Evolutionary conservation across 2,329 filamentous ascomycete genomes (phyloP), one percentile per base, ranked within the genome.

Genomic region (Aspergillus sp.): DNA sequence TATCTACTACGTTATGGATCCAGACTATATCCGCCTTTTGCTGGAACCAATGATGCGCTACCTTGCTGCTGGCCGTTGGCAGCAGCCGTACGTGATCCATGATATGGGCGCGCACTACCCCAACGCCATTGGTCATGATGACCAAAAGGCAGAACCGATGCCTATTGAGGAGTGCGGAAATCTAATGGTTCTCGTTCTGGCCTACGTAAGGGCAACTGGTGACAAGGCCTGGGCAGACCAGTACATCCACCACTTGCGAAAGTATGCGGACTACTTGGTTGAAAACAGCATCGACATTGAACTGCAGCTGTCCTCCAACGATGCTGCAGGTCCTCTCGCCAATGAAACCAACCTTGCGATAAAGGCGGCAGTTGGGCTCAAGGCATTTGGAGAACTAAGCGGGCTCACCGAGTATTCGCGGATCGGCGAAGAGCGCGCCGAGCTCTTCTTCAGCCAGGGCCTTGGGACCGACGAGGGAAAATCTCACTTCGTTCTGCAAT

Each of bases 321-420:
- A 80, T 58, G 74, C 73, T 19, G 71, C 74, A 3, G 76, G 76
- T 1, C 65, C 68, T 8, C 66, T 75, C 5, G 66, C 73, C 9
- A 80, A 81, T 50, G 74, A 80, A 61, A 81, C 79, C 6, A 77
- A 77, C 54, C 71, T 81, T 3, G 78, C 77, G 5, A 75, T 81
- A 62, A 81, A 81, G 62, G 73, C 77, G 3, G 77, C 77, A 6
- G 73, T 82, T 7, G 79, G 73, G 0, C 70, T 82, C n/a, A 75
- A 74, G 35, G 78, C 79, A 15, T 80, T 76, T 56, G 76, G 77
- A 11, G 62, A 70, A 41, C 61, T 81, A 37, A 74, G 72, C 17
- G 71, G 71, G 2, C 56, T 73, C 15, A 54, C 52, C 0, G 70
- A 72, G 46, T 80, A 79, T 59, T 73, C 74, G 2, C 61, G 62